Percentiles rank a stretch among this genome's conserved stretches.
Conservation (phyloP, 2,329 filamentous ascomycete species). For the Bipolaris sorokiniana region DNA sequence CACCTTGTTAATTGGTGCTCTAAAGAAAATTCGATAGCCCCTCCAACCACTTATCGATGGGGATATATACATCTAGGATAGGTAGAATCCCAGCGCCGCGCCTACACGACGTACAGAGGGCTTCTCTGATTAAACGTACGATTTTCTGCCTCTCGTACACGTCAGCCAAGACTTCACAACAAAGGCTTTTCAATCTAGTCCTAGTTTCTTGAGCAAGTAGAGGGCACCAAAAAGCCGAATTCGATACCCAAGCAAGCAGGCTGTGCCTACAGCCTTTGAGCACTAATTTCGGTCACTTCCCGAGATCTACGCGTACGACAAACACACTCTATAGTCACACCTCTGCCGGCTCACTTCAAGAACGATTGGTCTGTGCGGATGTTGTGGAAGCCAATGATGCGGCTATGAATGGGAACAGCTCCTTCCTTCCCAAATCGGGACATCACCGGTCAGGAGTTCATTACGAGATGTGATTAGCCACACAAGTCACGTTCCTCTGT, state of each 20-base stretch:
- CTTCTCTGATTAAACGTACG: background rate
- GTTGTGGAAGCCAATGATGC: conserved; percentile 33
- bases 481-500: conserved; percentile 21
- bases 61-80: background rate
- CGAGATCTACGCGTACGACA: conserved; percentile 32
- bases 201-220: background rate
- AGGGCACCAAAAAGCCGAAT: conserved; percentile 3
- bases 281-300: conserved; percentile 28
- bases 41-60: background rate
- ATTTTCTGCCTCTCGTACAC: background rate
- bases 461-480: conserved; percentile 25
- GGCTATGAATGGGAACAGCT: conserved; percentile 21
- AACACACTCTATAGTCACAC: conserved; percentile 36
- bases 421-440: conserved; percentile 28
- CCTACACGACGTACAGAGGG: background rate
- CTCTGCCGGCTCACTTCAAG: conserved; percentile 32
- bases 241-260: conserved; percentile 13
- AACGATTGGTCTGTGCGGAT: conserved; percentile 47
- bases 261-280: conserved; percentile 31
- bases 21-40: background rate
- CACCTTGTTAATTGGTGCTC: conserved; percentile 20
- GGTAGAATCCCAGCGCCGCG: background rate
- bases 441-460: conserved; percentile 29
- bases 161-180: conserved; percentile 1
- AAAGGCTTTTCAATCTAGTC: conserved; percentile 1